Base-by-base conservation (phyloP, 805 yeast species). In the Blastobotrys muscicola region DNA sequence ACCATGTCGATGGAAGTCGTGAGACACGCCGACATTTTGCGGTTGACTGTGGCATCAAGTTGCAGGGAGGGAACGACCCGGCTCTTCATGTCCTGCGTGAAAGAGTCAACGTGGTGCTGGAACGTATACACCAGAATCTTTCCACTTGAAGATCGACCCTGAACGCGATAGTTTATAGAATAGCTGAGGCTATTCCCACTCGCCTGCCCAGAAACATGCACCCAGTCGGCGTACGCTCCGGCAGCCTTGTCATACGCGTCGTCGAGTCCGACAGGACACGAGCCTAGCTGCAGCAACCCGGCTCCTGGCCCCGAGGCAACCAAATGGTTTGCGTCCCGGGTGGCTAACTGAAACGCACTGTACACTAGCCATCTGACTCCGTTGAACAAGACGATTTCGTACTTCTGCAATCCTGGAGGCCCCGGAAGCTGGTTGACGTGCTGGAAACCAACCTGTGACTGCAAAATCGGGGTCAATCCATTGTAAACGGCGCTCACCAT, bases 401-500 rank as follows among this genome's bases (percentile, higher is more conserved):
- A 73, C 58, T 70, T 70, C 42, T 59, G 54, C 12, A 60, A 56
- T 33, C 66, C 67, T 3, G 44, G 34, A 2, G 56, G 50, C 8
- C 61, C 60, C 11, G 56, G 52, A 45, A 62, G 67, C 39, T 62
- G 46, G 14, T 59, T 61, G 33, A 76, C 56, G 6, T 67, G 46
- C 13, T 51, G 46, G 40, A 77, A 57, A 5, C 79, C 81, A 33
- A 71, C 65, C 42, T 66, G 65, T 1, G 79, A 67, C 47, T 66
- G 66, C 26, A 78, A 54, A 23, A 60, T 54, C 6, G 79, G 72
- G 14, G 70, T 64, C 52, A 75, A 60, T 6, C 46, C 45, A 48
- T 71, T 59, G 52, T 72, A 72, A 12, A 74, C 61, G 20, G 79
- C 85, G 15, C 95, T 80, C 8, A 84, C 74, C 50, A 84, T 78